Evolutionary conservation across 202 grass and related monocot species (phyloP), one percentile per base, ranked within the genome.

Genomic region (Digitaria exilis): DNA sequence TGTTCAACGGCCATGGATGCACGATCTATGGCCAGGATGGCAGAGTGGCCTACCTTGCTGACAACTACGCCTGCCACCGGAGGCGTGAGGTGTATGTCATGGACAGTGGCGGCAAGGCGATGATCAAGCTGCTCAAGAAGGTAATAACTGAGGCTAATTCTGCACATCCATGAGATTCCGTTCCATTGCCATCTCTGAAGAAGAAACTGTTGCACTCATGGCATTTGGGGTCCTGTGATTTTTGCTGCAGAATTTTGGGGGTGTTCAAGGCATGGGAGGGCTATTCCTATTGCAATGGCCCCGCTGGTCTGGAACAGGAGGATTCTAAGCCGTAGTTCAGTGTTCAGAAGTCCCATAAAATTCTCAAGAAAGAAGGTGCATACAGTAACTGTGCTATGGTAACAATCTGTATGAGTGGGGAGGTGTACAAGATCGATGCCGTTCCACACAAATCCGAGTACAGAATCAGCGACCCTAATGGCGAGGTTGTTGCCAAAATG

Each of bases 1-100:
- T 88, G 50, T 75, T 88, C 42, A 75, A 70, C 68, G 82, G 85
- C 15, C 62, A 82, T 15, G 89, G 86, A 14, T 88, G 86, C 89
- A 91, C 89, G 15, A 67, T 85, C 26, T 91, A 91, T 42, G 85
- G 80, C 45, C 70, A 76, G 10, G 82, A 88, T 21, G 86, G 89
- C 0, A 52, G 78, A 43, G 77, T 85, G 12, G 89, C 60, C 37
- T 91, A 85, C 67, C 86, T 82, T 9, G 86, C 86, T 26, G 86
- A 91, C 64, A 91, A 91, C 73, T 91, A 91, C 26, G 86, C 62
- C 30, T 83, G 78, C 74, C 70, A 71, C 25, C 80, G 86, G 21
- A 64, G 89, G 45, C 43, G 74, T 8, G 73, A 91, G 67, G 82
- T 79, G 8, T 85, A 49, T 41, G 25, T 91, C 69, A 91, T 88